A percentile compares a stretch with the other conserved stretches of the same genome.
Evolutionary conservation across 495 filamentous ascomycete species (phyloP).

Genomic region (Delitschia confertaspora): DNA sequence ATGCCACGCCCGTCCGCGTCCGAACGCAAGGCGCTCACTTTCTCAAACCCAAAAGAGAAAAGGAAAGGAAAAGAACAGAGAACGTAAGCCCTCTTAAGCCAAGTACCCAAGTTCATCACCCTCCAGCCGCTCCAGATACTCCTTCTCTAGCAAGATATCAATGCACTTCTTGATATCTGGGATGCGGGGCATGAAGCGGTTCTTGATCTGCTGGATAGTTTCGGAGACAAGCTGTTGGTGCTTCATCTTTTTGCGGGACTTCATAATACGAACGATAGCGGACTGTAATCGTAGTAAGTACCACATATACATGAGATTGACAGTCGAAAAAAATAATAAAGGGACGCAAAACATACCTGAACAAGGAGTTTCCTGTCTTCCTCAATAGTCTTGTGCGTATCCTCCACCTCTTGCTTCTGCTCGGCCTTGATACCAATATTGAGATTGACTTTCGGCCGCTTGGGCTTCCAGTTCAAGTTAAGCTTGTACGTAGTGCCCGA

Average conservation of each 20-base stretch:
- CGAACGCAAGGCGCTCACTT: too few relatives aligned
- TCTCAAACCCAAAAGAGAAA: too few relatives aligned
- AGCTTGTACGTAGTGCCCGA: conserved; percentile 66
- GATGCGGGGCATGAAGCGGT: conserved; percentile 88
- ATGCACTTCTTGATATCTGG: conserved; percentile 99
- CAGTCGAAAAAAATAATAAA: not conserved
- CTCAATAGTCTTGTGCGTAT: conserved; percentile 99
- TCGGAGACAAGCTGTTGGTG: conserved; percentile 87
- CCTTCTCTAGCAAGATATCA: conserved; percentile 97
- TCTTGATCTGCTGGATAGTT: conserved; percentile 87
- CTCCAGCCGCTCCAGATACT: conserved; percentile 92
- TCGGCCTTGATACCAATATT: conserved; percentile 93
- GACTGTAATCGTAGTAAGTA: conserved; percentile 57
- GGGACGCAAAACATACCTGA: conserved; percentile 59
- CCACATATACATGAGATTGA: not conserved
- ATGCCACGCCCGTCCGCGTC: too few relatives aligned
- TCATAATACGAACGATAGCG: conserved; percentile 98
- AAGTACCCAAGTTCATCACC: conserved; percentile 91
- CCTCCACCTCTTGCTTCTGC: conserved; percentile 86
- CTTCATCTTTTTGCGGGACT: conserved; percentile 97
- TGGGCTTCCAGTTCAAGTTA: conserved; percentile 93
- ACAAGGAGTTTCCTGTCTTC: conserved; percentile 93
- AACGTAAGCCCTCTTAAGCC: too few relatives aligned
- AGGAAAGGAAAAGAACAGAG: too few relatives aligned
- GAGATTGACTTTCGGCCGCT: conserved; percentile 93